Conservation (phyloP, 140 eudicot genomes). For the Cichorium intybus region DNA sequence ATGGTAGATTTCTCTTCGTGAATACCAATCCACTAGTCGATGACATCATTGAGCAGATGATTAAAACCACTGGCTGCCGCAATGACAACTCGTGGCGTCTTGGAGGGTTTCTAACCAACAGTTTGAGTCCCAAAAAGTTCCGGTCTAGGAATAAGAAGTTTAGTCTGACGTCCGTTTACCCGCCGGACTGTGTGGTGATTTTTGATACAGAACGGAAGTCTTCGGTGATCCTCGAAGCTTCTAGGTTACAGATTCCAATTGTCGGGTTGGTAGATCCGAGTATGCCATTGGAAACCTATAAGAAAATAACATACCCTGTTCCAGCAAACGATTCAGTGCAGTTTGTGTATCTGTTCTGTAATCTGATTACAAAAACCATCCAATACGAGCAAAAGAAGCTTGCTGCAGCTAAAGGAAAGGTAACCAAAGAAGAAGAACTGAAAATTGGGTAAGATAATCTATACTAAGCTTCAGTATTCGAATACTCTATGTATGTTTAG, state of each 20-base stretch:
- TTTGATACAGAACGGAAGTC: constrained; percentile 71
- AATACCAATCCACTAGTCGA: constrained; percentile 75
- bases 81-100: constrained; percentile 73
- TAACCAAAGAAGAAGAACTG: constrained; percentile 17
- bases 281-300: constrained; percentile 62
- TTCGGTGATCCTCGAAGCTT: constrained; percentile 71
- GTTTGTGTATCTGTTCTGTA: constrained; percentile 89
- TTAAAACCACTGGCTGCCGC: constrained; percentile 41
- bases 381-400: constrained; percentile 59
- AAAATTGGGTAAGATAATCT: constrained; percentile 35
- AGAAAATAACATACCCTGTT: constrained; percentile 72
- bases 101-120: constrained; percentile 80
- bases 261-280: constrained; percentile 84
- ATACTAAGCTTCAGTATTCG: neutral
- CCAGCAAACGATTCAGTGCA: constrained; percentile 87
- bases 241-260: constrained; percentile 71
- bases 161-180: constrained; percentile 34
- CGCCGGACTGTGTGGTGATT: constrained; percentile 87
- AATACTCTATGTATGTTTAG: neutral
- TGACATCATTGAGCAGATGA: constrained; percentile 73
- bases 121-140: constrained; percentile 72
- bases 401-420: constrained; percentile 22
- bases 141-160: constrained; percentile 77
- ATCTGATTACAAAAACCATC: constrained; percentile 84
- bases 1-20: constrained; percentile 67